Percentiles rank a stretch among this genome's conserved stretches.
Evolutionary conservation across 1,284 basidiomycete genomes (phyloP).

Genomic region (Tremellales sp.): DNA sequence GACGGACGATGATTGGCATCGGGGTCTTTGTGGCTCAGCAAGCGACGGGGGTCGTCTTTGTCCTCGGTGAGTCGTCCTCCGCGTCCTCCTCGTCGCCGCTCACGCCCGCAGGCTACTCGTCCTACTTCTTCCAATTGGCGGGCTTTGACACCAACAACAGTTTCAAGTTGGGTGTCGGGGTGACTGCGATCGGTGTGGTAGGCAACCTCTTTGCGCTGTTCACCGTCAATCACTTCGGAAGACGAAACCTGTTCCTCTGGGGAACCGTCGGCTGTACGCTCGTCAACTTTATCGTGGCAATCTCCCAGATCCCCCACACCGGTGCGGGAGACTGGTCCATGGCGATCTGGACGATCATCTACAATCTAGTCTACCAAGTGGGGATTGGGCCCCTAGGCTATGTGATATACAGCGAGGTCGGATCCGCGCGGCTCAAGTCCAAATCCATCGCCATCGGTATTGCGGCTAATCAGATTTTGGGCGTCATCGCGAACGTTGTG

Average conservation of each 20-base stretch:
- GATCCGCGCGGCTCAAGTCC: slow-evolving; percentile 44
- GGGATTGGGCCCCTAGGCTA: slow-evolving; percentile 26
- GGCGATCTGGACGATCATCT: slow-evolving; percentile 18
- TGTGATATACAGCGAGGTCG: slow-evolving; percentile 41
- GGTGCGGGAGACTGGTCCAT: slow-evolving; percentile 26
- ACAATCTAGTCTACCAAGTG: slow-evolving; percentile 23
- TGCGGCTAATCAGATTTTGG: slow-evolving; percentile 33
- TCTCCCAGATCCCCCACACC: slow-evolving; percentile 21
- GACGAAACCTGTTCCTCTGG: slow-evolving; percentile 21
- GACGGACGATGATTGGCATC: slow-evolving; percentile 49
- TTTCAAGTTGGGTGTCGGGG: slow-evolving; percentile 37
- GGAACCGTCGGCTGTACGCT: slow-evolving; percentile 35
- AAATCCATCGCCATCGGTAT: slow-evolving; percentile 52
- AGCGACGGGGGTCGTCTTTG: slow-evolving; percentile 39
- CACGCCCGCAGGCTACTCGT: no score
- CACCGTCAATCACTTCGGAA: slow-evolving; percentile 28
- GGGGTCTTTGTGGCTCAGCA: slow-evolving; percentile 40
- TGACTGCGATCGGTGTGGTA: slow-evolving; percentile 38
- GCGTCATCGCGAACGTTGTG: slow-evolving; percentile 25
- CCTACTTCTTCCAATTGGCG: slow-evolving; percentile 21
- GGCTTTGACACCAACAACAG: slow-evolving; percentile 36
- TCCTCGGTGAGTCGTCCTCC: slow-evolving; percentile 27
- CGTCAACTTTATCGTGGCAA: slow-evolving; percentile 47
- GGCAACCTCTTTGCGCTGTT: slow-evolving; percentile 37
- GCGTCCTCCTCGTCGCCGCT: no score